Percentiles rank a stretch among this genome's conserved stretches.
These are phyloP conservation scores for Sporisorium reilianum DNA, from an alignment of 1,284 basidiomycete genomes.

Conservation along the genomic window DNA sequence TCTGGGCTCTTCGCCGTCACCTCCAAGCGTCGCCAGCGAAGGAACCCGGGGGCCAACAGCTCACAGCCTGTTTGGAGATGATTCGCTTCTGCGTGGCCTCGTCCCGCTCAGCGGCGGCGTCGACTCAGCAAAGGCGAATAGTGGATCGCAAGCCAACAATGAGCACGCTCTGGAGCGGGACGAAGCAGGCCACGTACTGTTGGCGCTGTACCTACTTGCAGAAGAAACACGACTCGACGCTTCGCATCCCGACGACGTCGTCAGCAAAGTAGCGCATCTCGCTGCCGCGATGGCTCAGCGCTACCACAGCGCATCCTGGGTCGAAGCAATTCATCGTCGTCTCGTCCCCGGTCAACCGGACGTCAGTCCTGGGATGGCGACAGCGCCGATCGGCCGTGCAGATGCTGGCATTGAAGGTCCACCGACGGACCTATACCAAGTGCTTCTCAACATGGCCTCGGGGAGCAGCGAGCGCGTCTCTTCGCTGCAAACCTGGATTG, in stretches of 20 bases:
- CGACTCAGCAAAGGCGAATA: not conserved
- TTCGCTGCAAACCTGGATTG: conserved; percentile 20
- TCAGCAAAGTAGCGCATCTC: conserved; percentile 7
- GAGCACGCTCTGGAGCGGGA: not conserved
- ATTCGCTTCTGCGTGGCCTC: conserved; percentile 22
- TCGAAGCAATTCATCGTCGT: conserved; percentile 16
- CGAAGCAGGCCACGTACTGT: conserved; percentile 11
- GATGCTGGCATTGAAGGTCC: not conserved
- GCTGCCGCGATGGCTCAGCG: conserved; percentile 4
- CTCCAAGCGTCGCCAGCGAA: not conserved
- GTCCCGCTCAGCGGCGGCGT: not conserved
- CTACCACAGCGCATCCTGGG: conserved; percentile 5
- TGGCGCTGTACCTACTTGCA: conserved; percentile 52
- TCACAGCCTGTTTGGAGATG: conserved; percentile 21
- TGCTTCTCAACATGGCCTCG: conserved; percentile 14
- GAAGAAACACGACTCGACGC: conserved; percentile 46
- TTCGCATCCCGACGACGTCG: conserved; percentile 4
- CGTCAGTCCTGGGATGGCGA: too few relatives aligned
- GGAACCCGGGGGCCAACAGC: not conserved
- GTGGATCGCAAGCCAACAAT: not conserved
- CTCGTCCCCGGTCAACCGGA: not conserved
- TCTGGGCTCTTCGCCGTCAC: not conserved
- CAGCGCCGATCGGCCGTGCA: not conserved
- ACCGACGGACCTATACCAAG: conserved; percentile 18
- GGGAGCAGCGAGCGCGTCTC: not conserved